Conservation (phyloP, 1,139 yeast species). For the Candida sp. region DNA sequence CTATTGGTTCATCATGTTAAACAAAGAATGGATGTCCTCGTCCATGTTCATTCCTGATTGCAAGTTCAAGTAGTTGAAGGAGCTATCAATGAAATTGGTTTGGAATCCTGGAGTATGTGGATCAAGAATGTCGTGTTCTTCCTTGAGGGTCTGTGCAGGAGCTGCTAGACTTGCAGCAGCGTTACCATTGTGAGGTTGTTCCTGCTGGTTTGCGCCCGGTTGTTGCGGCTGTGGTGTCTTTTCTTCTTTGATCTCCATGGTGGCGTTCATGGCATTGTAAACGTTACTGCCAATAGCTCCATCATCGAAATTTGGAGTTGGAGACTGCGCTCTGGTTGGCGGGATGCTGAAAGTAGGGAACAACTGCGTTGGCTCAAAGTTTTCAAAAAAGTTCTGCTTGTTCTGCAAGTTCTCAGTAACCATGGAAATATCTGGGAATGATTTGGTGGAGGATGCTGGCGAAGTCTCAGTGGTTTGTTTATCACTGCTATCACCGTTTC, state of each 20-base stretch:
- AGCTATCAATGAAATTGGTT: slow-evolving; percentile 49
- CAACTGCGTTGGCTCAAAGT: slow-evolving; percentile 54
- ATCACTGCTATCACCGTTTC: slow-evolving; percentile 11
- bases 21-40: slow-evolving; percentile 38
- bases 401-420: slow-evolving; percentile 50
- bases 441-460: slow-evolving; percentile 41
- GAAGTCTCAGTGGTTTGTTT: slow-evolving; percentile 29
- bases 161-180: slow-evolving; percentile 7
- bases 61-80: slow-evolving; percentile 49
- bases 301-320: slow-evolving; percentile 15
- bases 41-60: slow-evolving; percentile 43
- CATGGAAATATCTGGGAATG: slow-evolving; percentile 51
- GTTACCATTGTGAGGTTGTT: not conserved
- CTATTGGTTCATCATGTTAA: slow-evolving; percentile 24
- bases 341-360: slow-evolving; percentile 47
- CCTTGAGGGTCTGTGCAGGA: slow-evolving; percentile 10
- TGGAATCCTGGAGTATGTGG: slow-evolving; percentile 37
- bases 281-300: slow-evolving; percentile 19
- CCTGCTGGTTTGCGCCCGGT: not conserved
- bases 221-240: slow-evolving; percentile 1
- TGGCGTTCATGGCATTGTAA: slow-evolving; percentile 11
- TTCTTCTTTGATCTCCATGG: not conserved
- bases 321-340: slow-evolving; percentile 44
- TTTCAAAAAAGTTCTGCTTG: slow-evolving; percentile 45
- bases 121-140: slow-evolving; percentile 10